phyloP scores from a whole-genome alignment of 2,329 filamentous ascomycete genomes.

The Fusarium verticillioides region DNA sequence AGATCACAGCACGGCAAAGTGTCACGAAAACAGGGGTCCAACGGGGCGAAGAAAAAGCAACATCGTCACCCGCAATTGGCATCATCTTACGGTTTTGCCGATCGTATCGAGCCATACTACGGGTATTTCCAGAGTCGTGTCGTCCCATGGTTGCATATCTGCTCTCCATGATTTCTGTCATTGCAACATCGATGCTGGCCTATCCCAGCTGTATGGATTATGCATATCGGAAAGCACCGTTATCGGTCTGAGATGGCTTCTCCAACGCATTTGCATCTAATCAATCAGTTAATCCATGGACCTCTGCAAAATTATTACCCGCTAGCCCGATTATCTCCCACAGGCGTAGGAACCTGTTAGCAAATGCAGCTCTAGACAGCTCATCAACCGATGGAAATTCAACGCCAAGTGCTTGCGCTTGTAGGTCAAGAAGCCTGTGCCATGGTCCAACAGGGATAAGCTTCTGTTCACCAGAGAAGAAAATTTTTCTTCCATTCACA shows the following conservation, averaged over 20 bases:
- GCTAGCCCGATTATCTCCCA: slow-evolving; percentile 3
- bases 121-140: slow-evolving; percentile 29
- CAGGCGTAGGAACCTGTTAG: background rate
- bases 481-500: slow-evolving; percentile 19
- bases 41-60: background rate
- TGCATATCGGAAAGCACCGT: slow-evolving; percentile 5
- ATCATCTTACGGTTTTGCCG: slow-evolving; percentile 18
- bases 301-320: background rate
- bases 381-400: slow-evolving; percentile 9
- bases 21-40: slow-evolving; percentile 24
- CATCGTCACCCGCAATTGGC: background rate
- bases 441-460: slow-evolving; percentile 1
- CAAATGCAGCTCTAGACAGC: background rate
- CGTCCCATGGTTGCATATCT: slow-evolving; percentile 41
- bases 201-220: slow-evolving; percentile 6
- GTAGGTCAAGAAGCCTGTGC: slow-evolving; percentile 2
- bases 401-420: background rate
- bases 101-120: slow-evolving; percentile 31
- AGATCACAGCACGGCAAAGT: slow-evolving; percentile 5
- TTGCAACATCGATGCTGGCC: slow-evolving; percentile 21
- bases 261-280: slow-evolving; percentile 7
- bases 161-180: slow-evolving; percentile 18
- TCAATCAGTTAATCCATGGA: background rate
- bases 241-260: slow-evolving; percentile 18
- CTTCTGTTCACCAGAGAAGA: slow-evolving; percentile 6